A percentile compares a stretch with the other conserved stretches of the same genome.
Evolutionary conservation across 1,139 yeast species (phyloP).

Genomic region (Yamadazyma songkhlaensis): DNA sequence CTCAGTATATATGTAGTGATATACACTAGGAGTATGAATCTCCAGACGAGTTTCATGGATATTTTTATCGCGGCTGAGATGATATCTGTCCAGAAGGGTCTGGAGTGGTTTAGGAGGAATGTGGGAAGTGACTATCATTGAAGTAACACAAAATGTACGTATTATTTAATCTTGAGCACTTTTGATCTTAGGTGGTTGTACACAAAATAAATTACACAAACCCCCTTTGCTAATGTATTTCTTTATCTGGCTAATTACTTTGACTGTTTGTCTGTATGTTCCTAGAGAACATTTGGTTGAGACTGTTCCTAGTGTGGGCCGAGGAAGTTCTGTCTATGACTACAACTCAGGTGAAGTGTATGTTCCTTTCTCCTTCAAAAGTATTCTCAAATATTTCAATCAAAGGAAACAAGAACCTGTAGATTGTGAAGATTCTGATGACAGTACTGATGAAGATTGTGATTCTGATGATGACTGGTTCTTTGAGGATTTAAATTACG

Average conservation of each 20-base stretch:
- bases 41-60: slow-evolving; percentile 9
- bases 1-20: slow-evolving; percentile 16
- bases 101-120: no score
- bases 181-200: no score
- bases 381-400: slow-evolving; percentile 8
- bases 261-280: neutral
- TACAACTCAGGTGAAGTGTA: neutral
- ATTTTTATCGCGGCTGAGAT: neutral
- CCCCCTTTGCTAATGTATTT: no score
- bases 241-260: neutral
- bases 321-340: no score
- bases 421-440: slow-evolving; percentile 1
- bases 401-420: slow-evolving; percentile 4
- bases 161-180: no score
- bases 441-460: slow-evolving; percentile 2
- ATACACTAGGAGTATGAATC: slow-evolving; percentile 11
- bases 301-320: no score
- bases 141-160: no score
- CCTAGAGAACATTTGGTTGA: no score
- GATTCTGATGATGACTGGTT: slow-evolving; percentile 2
- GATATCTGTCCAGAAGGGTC: no score
- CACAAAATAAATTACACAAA: no score
- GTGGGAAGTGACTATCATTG: no score
- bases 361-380: slow-evolving; percentile 6
- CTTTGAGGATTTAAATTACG: slow-evolving; percentile 6